Percentiles rank a stretch among this genome's conserved stretches.
Conservation (phyloP, 1,284 basidiomycete genomes). For the Porogramme epimiltina region DNA sequence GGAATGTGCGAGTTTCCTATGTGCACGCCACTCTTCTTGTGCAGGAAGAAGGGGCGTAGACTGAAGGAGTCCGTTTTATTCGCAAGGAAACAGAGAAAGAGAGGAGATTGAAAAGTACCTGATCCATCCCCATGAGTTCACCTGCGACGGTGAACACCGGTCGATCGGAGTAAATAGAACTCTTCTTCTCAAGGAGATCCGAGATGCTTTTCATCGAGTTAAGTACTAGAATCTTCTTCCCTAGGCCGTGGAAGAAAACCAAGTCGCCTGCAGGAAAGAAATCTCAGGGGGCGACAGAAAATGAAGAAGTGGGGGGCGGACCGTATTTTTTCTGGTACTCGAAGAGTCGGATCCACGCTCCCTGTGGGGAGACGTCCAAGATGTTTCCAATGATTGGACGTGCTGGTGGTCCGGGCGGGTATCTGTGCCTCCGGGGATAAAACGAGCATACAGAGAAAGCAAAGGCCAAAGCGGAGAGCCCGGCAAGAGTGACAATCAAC, state of each 20-base stretch:
- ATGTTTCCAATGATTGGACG: slow-evolving; percentile 17
- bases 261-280: slow-evolving; percentile 11
- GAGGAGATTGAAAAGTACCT: slow-evolving; percentile 19
- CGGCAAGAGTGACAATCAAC: too few species aligned
- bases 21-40: slow-evolving; percentile 26
- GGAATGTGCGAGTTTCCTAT: slow-evolving; percentile 30
- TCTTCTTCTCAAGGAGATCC: slow-evolving; percentile 37
- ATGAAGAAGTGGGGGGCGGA: too few species aligned
- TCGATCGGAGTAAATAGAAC: slow-evolving; percentile 36
- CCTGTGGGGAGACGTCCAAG: slow-evolving; percentile 6
- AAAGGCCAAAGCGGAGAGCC: too few species aligned
- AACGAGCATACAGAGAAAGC: too few species aligned
- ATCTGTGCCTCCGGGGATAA: background rate
- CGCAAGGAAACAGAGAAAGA: too few species aligned
- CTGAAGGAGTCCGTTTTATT: too few species aligned
- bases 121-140: slow-evolving; percentile 36
- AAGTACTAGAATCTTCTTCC: slow-evolving; percentile 31
- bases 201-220: slow-evolving; percentile 33
- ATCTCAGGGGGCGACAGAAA: too few species aligned
- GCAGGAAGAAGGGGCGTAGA: slow-evolving; percentile 20
- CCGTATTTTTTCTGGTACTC: slow-evolving; percentile 10
- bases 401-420: slow-evolving; percentile 16
- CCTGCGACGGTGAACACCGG: slow-evolving; percentile 37
- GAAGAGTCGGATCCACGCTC: slow-evolving; percentile 7
- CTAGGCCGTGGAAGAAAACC: slow-evolving; percentile 19